phyloP scores from a whole-genome alignment of 768 basidiomycete genomes.

The button mushroom (Agaricus bisporus) region DNA sequence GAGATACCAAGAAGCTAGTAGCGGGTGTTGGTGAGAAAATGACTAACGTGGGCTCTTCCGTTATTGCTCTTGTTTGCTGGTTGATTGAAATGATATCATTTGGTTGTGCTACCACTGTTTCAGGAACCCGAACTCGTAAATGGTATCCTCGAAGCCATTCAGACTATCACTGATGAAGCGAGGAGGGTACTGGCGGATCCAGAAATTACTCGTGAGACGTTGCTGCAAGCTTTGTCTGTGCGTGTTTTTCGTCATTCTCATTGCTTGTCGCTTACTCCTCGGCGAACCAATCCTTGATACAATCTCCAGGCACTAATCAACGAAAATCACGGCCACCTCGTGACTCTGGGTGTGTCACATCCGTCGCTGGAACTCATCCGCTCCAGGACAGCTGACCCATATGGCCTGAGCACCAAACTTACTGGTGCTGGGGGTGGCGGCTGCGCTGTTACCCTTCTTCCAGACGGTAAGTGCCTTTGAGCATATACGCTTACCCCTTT shows the following conservation, averaged over 20 bases:
- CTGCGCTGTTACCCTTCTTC: slow-evolving; percentile 93
- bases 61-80: not conserved
- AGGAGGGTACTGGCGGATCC: slow-evolving; percentile 67
- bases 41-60: slow-evolving; percentile 36
- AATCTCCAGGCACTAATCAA: slow-evolving; percentile 63
- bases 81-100: slow-evolving; percentile 1
- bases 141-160: slow-evolving; percentile 73
- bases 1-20: slow-evolving; percentile 93
- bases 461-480: slow-evolving; percentile 61
- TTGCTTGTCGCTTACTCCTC: slow-evolving; percentile 11
- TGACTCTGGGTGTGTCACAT: slow-evolving; percentile 86
- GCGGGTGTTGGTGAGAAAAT: slow-evolving; percentile 80
- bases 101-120: slow-evolving; percentile 2
- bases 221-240: slow-evolving; percentile 68
- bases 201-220: slow-evolving; percentile 55
- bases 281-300: slow-evolving; percentile 1
- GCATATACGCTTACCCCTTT: not conserved
- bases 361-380: slow-evolving; percentile 79
- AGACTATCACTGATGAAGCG: slow-evolving; percentile 81
- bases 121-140: slow-evolving; percentile 86
- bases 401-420: slow-evolving; percentile 81
- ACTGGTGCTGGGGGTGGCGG: slow-evolving; percentile 98
- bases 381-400: slow-evolving; percentile 60
- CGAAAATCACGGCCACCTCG: slow-evolving; percentile 86
- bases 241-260: slow-evolving; percentile 24